phyloP scores from a whole-genome alignment of 192 early-diverging fungal species.

The Cladochytrium replicatum region DNA sequence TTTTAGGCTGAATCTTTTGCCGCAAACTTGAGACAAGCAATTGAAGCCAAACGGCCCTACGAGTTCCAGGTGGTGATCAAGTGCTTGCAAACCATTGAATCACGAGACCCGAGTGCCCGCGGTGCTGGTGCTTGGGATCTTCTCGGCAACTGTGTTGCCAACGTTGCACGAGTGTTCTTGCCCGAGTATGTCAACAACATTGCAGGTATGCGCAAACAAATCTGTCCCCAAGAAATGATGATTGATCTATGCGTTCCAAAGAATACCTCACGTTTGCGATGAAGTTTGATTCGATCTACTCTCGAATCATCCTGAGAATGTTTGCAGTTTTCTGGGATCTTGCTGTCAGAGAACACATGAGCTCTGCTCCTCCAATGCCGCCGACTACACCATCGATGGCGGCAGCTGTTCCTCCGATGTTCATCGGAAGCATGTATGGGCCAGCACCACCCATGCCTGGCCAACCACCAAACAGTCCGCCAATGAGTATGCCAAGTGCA shows the following conservation, averaged over 20 bases:
- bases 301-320: slow-evolving; percentile 21
- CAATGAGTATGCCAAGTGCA: too few species aligned
- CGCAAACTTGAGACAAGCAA: slow-evolving; percentile 5
- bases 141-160: slow-evolving; percentile 21
- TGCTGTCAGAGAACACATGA: neutral
- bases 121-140: slow-evolving; percentile 12
- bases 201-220: slow-evolving; percentile 1
- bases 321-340: slow-evolving; percentile 24
- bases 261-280: slow-evolving; percentile 19
- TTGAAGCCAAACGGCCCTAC: slow-evolving; percentile 7
- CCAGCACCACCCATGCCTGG: too few species aligned
- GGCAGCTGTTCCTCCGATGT: neutral
- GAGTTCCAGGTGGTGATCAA: slow-evolving; percentile 28
- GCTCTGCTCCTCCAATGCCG: neutral
- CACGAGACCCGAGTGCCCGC: slow-evolving; percentile 2
- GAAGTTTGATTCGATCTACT: slow-evolving; percentile 4
- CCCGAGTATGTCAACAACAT: slow-evolving; percentile 23
- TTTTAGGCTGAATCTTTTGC: too few species aligned
- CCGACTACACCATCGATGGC: neutral
- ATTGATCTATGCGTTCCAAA: neutral
- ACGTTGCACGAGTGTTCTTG: slow-evolving; percentile 24
- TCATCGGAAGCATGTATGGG: too few species aligned
- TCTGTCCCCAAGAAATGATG: neutral
- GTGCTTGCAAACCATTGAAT: slow-evolving; percentile 21
- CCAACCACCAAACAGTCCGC: too few species aligned